These are phyloP conservation scores for Pichia californica DNA, from an alignment of 805 yeast species.

Conservation along the genomic window DNA sequence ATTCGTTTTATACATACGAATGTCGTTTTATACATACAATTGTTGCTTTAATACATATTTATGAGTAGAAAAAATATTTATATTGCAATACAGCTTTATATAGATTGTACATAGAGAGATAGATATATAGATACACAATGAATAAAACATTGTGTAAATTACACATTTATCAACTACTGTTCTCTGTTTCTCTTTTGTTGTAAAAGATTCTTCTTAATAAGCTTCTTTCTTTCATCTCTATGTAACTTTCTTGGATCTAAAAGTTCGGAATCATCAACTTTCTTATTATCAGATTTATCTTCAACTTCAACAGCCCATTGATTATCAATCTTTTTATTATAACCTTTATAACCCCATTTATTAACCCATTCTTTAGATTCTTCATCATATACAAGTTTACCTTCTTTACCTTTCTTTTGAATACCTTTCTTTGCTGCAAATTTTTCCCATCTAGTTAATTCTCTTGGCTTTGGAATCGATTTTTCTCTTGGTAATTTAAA, in stretches of 20 bases:
- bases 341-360: slow-evolving; percentile 97
- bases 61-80: too few relatives aligned
- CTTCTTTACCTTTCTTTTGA: slow-evolving; percentile 80
- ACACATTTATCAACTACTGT: background rate
- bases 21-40: too few relatives aligned
- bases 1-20: too few relatives aligned
- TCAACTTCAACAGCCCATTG: slow-evolving; percentile 93
- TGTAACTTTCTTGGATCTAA: slow-evolving; percentile 80
- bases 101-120: too few relatives aligned
- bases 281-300: slow-evolving; percentile 42
- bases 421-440: slow-evolving; percentile 97
- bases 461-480: slow-evolving; percentile 86
- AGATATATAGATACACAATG: too few relatives aligned
- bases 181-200: slow-evolving; percentile 72
- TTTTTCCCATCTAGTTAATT: slow-evolving; percentile 92
- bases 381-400: slow-evolving; percentile 86
- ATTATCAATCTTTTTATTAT: slow-evolving; percentile 75
- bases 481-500: slow-evolving; percentile 90
- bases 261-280: slow-evolving; percentile 44
- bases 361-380: slow-evolving; percentile 92
- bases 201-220: slow-evolving; percentile 75
- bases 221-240: slow-evolving; percentile 77
- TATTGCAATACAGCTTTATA: too few relatives aligned
- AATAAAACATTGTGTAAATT: too few relatives aligned
- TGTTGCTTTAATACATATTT: too few relatives aligned